Percentiles rank a stretch among this genome's conserved stretches.
These are phyloP conservation scores for Hypomontagnella monticulosa DNA, from an alignment of 495 filamentous ascomycete genomes.

Conservation along the genomic window DNA sequence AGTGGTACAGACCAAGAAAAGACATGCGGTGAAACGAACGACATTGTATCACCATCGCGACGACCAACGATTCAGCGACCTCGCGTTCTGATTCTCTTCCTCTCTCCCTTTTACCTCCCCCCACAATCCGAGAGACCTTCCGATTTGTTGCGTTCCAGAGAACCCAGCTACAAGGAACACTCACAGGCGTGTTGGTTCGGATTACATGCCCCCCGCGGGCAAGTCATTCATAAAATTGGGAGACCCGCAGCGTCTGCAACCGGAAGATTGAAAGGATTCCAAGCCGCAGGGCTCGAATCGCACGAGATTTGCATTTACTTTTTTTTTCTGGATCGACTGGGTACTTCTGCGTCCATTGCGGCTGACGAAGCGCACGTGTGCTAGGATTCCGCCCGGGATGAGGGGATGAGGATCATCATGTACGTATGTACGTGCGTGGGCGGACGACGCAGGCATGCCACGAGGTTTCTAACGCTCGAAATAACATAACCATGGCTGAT, in stretches of 20 bases:
- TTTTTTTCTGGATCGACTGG: constrained; percentile 19
- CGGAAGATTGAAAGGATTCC: not conserved
- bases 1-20: constrained; percentile 43
- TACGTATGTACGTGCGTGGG: constrained; percentile 11
- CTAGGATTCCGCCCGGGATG: constrained; percentile 28
- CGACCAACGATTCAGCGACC: constrained; percentile 38
- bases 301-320: constrained; percentile 11
- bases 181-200: not conserved
- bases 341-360: constrained; percentile 36
- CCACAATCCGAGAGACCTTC: not conserved
- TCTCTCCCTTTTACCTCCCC: not conserved
- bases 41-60: constrained; percentile 30
- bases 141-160: constrained; percentile 2
- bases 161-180: constrained; percentile 2
- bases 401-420: constrained; percentile 29
- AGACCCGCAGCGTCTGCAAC: not conserved
- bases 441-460: constrained; percentile 34
- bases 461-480: constrained; percentile 25
- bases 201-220: constrained; percentile 8
- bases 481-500: constrained; percentile 22
- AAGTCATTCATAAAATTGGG: constrained; percentile 20
- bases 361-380: constrained; percentile 35
- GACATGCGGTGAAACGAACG: constrained; percentile 47
- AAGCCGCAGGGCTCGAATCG: constrained; percentile 13
- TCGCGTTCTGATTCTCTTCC: constrained; percentile 1